A percentile compares a stretch with the other conserved stretches of the same genome.
Evolutionary conservation across 768 basidiomycete genomes (phyloP).

Genomic region (Leucosporidium creatinivorum): DNA sequence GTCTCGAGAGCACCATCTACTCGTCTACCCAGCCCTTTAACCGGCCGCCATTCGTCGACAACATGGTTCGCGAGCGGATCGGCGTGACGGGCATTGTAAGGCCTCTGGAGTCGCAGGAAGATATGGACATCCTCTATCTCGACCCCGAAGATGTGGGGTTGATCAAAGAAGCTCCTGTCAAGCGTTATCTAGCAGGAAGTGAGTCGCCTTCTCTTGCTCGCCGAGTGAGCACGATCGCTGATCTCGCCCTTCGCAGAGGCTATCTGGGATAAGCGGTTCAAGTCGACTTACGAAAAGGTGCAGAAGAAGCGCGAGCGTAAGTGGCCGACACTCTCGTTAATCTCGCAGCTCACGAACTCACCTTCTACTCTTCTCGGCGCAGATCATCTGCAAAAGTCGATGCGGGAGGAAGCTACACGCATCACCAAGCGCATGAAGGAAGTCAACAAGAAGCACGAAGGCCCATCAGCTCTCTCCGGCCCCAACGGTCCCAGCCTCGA

Average conservation of each 20-base stretch:
- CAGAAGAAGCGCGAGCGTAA: slow-evolving; percentile 60
- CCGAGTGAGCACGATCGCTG: background rate
- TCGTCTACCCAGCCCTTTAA: slow-evolving; percentile 27
- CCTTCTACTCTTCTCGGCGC: background rate
- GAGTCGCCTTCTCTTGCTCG: slow-evolving; percentile 9
- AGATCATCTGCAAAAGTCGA: slow-evolving; percentile 45
- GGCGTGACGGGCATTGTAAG: slow-evolving; percentile 75
- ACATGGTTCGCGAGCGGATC: slow-evolving; percentile 87
- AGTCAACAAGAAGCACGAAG: slow-evolving; percentile 36
- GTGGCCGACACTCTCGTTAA: slow-evolving; percentile 42
- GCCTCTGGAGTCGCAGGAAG: slow-evolving; percentile 62
- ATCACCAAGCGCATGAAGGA: slow-evolving; percentile 51
- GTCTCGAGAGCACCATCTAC: slow-evolving; percentile 35
- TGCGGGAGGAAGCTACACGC: slow-evolving; percentile 56
- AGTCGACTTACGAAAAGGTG: slow-evolving; percentile 51
- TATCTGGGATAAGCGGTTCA: slow-evolving; percentile 62
- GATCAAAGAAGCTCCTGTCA: slow-evolving; percentile 64
- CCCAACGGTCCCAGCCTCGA: slow-evolving; percentile 21
- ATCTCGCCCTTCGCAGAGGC: slow-evolving; percentile 45
- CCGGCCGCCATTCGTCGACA: slow-evolving; percentile 40
- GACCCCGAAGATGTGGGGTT: slow-evolving; percentile 61
- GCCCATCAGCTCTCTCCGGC: slow-evolving; percentile 27
- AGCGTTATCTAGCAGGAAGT: slow-evolving; percentile 59
- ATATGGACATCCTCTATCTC: slow-evolving; percentile 60
- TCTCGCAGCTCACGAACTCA: background rate